These are phyloP conservation scores for Coemansia sp. DNA, from an alignment of 192 early-diverging fungal species.

Conservation along the genomic window DNA sequence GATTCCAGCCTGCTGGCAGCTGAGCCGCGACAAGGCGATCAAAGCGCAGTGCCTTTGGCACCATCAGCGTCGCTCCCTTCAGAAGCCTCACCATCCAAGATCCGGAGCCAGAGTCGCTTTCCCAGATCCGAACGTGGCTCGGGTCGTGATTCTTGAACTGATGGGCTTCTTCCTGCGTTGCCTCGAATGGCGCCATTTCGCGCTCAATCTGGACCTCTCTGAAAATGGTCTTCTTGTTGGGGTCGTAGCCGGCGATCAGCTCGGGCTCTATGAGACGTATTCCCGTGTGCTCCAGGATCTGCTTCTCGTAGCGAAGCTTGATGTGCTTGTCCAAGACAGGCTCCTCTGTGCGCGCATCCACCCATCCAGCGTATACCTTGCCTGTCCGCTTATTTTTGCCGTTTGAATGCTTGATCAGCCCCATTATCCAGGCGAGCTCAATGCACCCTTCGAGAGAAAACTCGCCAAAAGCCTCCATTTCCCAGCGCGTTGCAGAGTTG, in stretches of 20 bases:
- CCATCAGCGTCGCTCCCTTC: slow-evolving; percentile 80
- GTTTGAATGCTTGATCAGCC: slow-evolving; percentile 65
- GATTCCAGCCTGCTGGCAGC: slow-evolving; percentile 93
- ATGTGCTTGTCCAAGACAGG: slow-evolving; percentile 83
- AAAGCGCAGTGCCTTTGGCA: slow-evolving; percentile 92
- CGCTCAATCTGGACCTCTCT: slow-evolving; percentile 79
- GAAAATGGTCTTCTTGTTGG: slow-evolving; percentile 81
- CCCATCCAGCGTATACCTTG: slow-evolving; percentile 82
- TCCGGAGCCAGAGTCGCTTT: slow-evolving; percentile 58
- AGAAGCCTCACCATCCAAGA: slow-evolving; percentile 81
- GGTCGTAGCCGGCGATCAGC: slow-evolving; percentile 89
- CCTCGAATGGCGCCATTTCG: slow-evolving; percentile 85
- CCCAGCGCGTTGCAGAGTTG: slow-evolving; percentile 90
- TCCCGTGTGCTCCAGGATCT: slow-evolving; percentile 86
- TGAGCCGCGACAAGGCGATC: slow-evolving; percentile 90
- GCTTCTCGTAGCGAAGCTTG: slow-evolving; percentile 87
- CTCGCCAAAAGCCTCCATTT: slow-evolving; percentile 87
- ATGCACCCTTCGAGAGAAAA: slow-evolving; percentile 66
- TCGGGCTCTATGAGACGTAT: slow-evolving; percentile 50
- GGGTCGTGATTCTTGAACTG: slow-evolving; percentile 81
- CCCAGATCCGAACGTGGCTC: slow-evolving; percentile 64
- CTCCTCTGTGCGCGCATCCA: slow-evolving; percentile 74
- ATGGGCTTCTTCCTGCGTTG: slow-evolving; percentile 79
- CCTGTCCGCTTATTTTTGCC: slow-evolving; percentile 55
- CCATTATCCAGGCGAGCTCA: slow-evolving; percentile 98